A percentile compares a stretch with the other conserved stretches of the same genome.
phyloP scores from a whole-genome alignment of 2,329 filamentous ascomycete species.

The Helotiales sp. region DNA sequence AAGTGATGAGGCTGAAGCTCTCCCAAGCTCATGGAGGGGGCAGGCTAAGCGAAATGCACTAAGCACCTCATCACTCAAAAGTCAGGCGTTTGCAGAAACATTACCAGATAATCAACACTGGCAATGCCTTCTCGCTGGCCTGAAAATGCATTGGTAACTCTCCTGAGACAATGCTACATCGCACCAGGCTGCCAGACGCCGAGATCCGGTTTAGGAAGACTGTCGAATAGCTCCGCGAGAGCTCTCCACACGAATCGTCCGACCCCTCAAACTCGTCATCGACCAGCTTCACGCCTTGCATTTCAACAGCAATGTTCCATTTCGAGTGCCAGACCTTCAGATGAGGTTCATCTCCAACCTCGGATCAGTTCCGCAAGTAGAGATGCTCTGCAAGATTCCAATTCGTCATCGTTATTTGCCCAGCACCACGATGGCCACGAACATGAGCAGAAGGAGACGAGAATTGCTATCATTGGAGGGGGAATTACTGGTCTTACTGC shows the following conservation, averaged over 20 bases:
- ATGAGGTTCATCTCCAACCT: not conserved
- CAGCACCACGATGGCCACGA: not conserved
- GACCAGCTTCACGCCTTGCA: not conserved
- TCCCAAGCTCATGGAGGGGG: not conserved
- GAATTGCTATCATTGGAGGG: constrained; percentile 71
- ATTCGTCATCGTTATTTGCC: not conserved
- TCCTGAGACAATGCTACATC: constrained; percentile 29
- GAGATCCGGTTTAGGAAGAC: not conserved
- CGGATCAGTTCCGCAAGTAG: not conserved
- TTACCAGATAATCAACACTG: constrained; percentile 1
- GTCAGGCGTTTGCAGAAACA: not conserved
- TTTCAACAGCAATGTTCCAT: constrained; percentile 6
- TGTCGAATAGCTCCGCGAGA: constrained; percentile 10
- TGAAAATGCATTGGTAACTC: constrained; percentile 28
- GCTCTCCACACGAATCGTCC: constrained; percentile 1
- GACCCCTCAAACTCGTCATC: not conserved
- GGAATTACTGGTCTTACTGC: constrained; percentile 80
- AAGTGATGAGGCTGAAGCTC: not conserved
- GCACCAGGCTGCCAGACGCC: constrained; percentile 22
- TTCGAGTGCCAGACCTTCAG: not conserved
- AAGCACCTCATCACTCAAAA: constrained; percentile 2
- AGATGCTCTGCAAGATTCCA: not conserved
- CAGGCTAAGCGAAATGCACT: constrained; percentile 17
- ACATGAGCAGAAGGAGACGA: not conserved
- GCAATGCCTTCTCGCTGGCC: constrained; percentile 30